Evolutionary conservation across 2,329 filamentous ascomycete species (phyloP).

Genomic region (Exophiala lecanii-corni): DNA sequence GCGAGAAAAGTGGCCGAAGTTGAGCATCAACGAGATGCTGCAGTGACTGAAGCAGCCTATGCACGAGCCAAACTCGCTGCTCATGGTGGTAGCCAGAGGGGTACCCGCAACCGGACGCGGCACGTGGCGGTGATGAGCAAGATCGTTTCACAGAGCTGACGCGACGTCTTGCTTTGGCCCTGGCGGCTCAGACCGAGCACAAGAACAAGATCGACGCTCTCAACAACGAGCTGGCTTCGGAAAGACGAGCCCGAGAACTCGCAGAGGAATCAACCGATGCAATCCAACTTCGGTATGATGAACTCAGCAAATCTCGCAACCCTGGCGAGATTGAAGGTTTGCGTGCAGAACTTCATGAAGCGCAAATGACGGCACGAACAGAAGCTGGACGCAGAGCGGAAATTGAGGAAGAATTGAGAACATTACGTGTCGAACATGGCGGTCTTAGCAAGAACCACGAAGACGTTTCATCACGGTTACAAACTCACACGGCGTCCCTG

Average conservation of each 20-base stretch:
- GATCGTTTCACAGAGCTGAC: conserved; percentile 71
- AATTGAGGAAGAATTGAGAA: conserved; percentile 65
- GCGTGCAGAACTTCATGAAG: conserved; percentile 76
- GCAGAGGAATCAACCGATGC: conserved; percentile 84
- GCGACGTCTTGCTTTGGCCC: conserved; percentile 73
- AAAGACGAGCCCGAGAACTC: conserved; percentile 73
- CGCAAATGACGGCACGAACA: conserved; percentile 73
- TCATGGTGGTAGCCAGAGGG: conserved; percentile 52
- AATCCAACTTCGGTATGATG: conserved; percentile 74
- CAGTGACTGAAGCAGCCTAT: conserved; percentile 92
- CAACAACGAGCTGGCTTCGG: conserved; percentile 68
- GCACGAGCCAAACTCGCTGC: conserved; percentile 89
- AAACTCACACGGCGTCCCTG: conserved; percentile 67
- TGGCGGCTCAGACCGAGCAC: conserved; percentile 76
- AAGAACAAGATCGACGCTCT: conserved; percentile 68
- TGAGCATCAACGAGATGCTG: conserved; percentile 88
- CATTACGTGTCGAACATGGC: conserved; percentile 81
- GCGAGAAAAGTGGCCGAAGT: conserved; percentile 88
- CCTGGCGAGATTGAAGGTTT: conserved; percentile 80
- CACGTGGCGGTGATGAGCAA: conserved; percentile 56
- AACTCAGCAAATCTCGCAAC: conserved; percentile 79
- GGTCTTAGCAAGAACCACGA: conserved; percentile 67
- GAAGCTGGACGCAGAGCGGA: conserved; percentile 74
- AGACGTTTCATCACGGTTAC: conserved; percentile 61
- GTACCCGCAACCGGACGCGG: conserved; percentile 56